Conservation (phyloP, 2,329 filamentous ascomycete genomes). For the Graphiopsis chlorocephala region DNA sequence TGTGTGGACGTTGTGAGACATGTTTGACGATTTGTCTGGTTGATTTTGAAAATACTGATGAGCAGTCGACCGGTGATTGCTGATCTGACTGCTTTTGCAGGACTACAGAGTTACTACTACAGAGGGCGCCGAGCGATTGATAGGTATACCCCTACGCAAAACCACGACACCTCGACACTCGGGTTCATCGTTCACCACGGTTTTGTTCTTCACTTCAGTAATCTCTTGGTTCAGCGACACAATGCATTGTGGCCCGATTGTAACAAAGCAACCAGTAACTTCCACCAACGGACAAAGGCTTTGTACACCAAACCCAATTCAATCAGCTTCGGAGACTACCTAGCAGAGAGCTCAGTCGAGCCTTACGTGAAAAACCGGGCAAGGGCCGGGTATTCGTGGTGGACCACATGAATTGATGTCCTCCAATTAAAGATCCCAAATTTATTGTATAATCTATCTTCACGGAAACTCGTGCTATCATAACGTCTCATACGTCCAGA, state of each 20-base stretch:
- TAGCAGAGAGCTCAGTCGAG: too few species aligned
- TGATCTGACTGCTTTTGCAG: neutral
- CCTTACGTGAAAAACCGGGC: neutral
- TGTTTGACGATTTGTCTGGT: neutral
- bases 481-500: neutral
- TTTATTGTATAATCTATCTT: neutral
- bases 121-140: neutral
- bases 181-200: neutral
- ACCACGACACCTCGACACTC: neutral
- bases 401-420: neutral
- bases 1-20: neutral
- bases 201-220: neutral
- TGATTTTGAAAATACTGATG: neutral
- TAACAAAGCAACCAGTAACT: neutral
- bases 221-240: neutral
- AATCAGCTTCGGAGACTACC: neutral
- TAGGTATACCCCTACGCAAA: neutral
- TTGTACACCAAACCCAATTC: neutral
- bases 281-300: neutral
- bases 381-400: neutral
- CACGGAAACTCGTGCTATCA: neutral
- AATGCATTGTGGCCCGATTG: neutral
- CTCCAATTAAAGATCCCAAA: neutral
- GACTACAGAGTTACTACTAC: neutral
- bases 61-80: neutral